These are phyloP conservation scores for Lasiodiplodia theobromae DNA, from an alignment of 2,329 filamentous ascomycete genomes.

Conservation along the genomic window DNA sequence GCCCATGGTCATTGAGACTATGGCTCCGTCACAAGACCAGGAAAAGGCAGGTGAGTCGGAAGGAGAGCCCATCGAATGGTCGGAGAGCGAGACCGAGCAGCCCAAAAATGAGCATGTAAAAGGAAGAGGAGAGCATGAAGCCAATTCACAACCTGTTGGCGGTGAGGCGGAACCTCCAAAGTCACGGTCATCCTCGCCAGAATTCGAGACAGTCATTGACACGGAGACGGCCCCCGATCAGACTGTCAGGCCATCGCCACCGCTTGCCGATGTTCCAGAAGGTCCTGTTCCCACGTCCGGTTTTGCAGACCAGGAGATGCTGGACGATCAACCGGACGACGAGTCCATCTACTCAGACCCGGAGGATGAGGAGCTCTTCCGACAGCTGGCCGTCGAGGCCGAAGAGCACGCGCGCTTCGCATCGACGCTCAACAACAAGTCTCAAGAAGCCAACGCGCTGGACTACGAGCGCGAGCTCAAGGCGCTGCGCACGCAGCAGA, in stretches of 20 bases:
- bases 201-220: constrained; percentile 58
- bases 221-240: not conserved
- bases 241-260: constrained; percentile 32
- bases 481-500: constrained; percentile 89
- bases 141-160: constrained; percentile 28
- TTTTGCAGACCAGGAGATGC: constrained; percentile 40
- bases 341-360: constrained; percentile 71
- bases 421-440: constrained; percentile 79
- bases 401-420: constrained; percentile 95
- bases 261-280: constrained; percentile 37
- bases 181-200: constrained; percentile 53
- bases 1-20: not conserved
- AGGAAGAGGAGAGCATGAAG: constrained; percentile 5
- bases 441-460: constrained; percentile 61
- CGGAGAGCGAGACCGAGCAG: constrained; percentile 55
- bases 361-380: constrained; percentile 88
- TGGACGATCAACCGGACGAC: constrained; percentile 35
- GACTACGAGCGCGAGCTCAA: constrained; percentile 89
- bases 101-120: not conserved
- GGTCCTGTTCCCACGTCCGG: constrained; percentile 42
- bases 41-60: not conserved
- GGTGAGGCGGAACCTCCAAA: constrained; percentile 33
- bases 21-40: not conserved
- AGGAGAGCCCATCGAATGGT: constrained; percentile 49
- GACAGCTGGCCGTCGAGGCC: constrained; percentile 85